These are phyloP conservation scores for Ustilaginoidea virens DNA, from an alignment of 2,329 filamentous ascomycete species.

Conservation along the genomic window DNA sequence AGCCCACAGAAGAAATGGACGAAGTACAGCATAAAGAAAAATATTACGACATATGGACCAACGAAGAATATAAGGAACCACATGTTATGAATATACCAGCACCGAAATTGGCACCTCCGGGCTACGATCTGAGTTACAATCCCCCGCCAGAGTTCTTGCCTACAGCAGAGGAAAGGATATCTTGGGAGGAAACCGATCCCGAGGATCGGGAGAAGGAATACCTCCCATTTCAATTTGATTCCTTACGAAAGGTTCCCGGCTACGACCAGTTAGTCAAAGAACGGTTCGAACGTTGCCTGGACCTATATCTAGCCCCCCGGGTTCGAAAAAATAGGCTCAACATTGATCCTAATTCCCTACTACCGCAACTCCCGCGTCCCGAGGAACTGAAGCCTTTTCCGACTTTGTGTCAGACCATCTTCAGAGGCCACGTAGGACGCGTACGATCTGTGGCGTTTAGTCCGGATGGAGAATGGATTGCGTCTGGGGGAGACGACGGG, in stretches of 20 bases:
- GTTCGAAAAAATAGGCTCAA: constrained; percentile 88
- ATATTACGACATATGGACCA: constrained; percentile 86
- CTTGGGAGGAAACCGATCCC: constrained; percentile 74
- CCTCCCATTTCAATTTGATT: constrained; percentile 65
- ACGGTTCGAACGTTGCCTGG: constrained; percentile 86
- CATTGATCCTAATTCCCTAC: constrained; percentile 83
- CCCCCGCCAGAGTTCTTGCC: constrained; percentile 90
- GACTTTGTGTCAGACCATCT: constrained; percentile 74
- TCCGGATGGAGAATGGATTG: constrained; percentile 71
- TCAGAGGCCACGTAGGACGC: constrained; percentile 74
- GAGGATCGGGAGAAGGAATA: constrained; percentile 88
- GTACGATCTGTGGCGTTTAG: constrained; percentile 77
- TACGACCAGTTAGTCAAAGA: constrained; percentile 88
- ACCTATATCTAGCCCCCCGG: constrained; percentile 86
- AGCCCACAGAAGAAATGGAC: constrained; percentile 50
- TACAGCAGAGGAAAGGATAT: constrained; percentile 64
- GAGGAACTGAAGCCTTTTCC: constrained; percentile 93
- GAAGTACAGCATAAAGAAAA: constrained; percentile 59
- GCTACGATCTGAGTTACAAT: constrained; percentile 93
- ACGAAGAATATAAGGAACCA: constrained; percentile 68
- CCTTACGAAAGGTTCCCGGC: constrained; percentile 80
- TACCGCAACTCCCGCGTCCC: constrained; percentile 84
- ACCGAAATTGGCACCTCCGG: constrained; percentile 82
- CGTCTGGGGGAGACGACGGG: constrained; percentile 88
- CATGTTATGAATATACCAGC: constrained; percentile 92